Base-by-base conservation (phyloP, 345 rosid genomes). In the Linum lewisii region DNA sequence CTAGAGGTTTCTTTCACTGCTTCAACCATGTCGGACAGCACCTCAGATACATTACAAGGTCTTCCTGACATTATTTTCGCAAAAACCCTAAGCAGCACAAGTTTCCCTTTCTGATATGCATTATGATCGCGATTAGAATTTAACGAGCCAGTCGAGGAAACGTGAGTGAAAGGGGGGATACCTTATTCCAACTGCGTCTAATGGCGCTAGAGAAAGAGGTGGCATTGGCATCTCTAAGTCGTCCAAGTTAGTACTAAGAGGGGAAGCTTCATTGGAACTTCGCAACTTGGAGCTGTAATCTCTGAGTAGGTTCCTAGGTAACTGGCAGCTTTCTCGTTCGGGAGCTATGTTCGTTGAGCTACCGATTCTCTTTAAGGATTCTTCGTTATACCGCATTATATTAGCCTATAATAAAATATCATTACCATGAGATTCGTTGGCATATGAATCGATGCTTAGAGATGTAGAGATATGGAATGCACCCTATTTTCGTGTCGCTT, bases 201-300 rank as follows among this genome's bases (percentile, higher is more conserved):
- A 54, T 13, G 95, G 87, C 54, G 84, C 76, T 65, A 91, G 84
- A 52, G 92, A 77, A 64, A 79, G 60, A 65, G 96, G 96, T 62
- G 98, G 95, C 94, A 84, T 86, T 49, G 92, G 98, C 90, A 91
- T 78, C 73, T 86, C 96, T 59, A 79, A 67, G 79, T 91, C 96
- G 68, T 75, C 34, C 34, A 29, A 8, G 34, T 8, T 69, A 24
- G 63, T 58, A 73, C 73, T 70, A 32, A 70, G 73, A 44, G 85
- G 79, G 49, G 67, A 61, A 19, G 63, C 62, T 34, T 59, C 54
- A 20, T 66, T 61, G 44, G 79, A 61, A 55, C 54, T 51, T 58
- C 64, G 73, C 66, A 77, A 57, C 53, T 69, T 57, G 45, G 61
- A 66, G 50, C 25, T 24, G 29, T 59, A 37, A 51, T 75, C 74